Conservation (phyloP, 1,284 basidiomycete species). For the Cutaneotrichosporon sp. region DNA sequence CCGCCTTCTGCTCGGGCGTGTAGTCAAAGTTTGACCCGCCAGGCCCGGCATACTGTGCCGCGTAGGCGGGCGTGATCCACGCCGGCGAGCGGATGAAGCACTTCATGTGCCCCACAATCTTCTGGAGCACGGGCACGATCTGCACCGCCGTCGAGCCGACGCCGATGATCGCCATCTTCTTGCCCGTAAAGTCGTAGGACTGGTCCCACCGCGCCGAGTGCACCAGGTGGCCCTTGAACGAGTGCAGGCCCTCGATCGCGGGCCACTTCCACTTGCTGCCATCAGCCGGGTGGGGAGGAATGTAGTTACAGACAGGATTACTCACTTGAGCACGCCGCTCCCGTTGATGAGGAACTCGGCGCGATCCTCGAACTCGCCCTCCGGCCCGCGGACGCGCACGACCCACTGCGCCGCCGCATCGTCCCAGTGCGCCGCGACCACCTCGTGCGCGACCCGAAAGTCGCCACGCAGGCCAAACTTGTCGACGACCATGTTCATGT, state of each 20-base stretch:
- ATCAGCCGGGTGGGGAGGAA: neutral
- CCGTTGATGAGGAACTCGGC: constrained; percentile 43
- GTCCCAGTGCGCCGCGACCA: constrained; percentile 36
- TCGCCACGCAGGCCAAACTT: constrained; percentile 30
- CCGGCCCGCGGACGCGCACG: constrained; percentile 21
- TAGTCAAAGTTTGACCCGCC: constrained; percentile 21
- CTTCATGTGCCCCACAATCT: constrained; percentile 26
- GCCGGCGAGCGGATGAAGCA: constrained; percentile 28
- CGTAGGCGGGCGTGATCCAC: constrained; percentile 23
- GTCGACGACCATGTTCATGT: constrained; percentile 34
- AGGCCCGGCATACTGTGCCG: constrained; percentile 22
- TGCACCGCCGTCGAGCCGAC: constrained; percentile 31
- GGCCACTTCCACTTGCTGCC: constrained; percentile 34
- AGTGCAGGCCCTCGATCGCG: constrained; percentile 19
- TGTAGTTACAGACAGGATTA: too few relatives aligned
- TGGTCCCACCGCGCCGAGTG: constrained; percentile 35
- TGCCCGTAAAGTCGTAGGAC: constrained; percentile 11
- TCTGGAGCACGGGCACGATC: constrained; percentile 28
- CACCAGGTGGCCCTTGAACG: constrained; percentile 33
- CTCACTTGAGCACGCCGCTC: constrained; percentile 25
- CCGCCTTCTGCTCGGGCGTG: neutral
- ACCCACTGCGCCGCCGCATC: constrained; percentile 34
- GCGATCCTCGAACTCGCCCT: constrained; percentile 25
- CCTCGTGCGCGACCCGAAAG: constrained; percentile 35
- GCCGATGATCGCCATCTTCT: constrained; percentile 24